These are phyloP conservation scores for Globisporangium apiculatum DNA, from an alignment of 352 stramenopile genomes.

Conservation along the genomic window DNA sequence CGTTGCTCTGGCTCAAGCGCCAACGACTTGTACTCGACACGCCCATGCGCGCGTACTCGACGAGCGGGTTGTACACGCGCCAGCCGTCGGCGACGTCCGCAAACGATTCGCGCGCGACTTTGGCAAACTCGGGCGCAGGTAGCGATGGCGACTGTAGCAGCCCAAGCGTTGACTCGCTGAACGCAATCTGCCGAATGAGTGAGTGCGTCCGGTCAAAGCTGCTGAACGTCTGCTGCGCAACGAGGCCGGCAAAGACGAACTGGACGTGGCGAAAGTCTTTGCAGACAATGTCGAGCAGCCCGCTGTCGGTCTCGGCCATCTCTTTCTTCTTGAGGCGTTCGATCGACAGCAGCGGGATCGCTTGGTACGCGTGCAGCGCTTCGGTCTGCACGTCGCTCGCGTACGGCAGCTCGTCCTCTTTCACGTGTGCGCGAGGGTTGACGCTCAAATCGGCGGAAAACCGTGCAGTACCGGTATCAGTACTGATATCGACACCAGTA, in stretches of 20 bases:
- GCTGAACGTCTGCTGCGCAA: slow-evolving; percentile 74
- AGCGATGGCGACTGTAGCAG: slow-evolving; percentile 5
- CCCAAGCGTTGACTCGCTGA: slow-evolving; percentile 30
- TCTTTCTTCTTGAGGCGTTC: slow-evolving; percentile 74
- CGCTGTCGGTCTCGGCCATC: slow-evolving; percentile 64
- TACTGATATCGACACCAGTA: background rate
- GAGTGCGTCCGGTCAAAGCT: slow-evolving; percentile 62
- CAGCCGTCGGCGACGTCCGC: slow-evolving; percentile 45
- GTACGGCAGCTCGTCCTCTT: slow-evolving; percentile 40
- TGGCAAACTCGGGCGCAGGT: slow-evolving; percentile 49
- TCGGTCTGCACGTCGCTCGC: slow-evolving; percentile 33
- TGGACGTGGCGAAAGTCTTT: slow-evolving; percentile 80
- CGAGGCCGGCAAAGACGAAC: slow-evolving; percentile 66
- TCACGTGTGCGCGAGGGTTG: slow-evolving; percentile 17
- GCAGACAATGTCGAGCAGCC: slow-evolving; percentile 61
- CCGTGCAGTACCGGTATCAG: slow-evolving; percentile 3
- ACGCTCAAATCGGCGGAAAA: slow-evolving; percentile 17
- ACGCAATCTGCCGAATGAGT: slow-evolving; percentile 52
- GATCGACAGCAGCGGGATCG: slow-evolving; percentile 61
- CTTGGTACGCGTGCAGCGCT: slow-evolving; percentile 47
- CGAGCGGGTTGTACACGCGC: slow-evolving; percentile 59
- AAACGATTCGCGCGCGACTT: slow-evolving; percentile 50
- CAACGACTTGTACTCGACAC: slow-evolving; percentile 47
- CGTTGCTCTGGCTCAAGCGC: slow-evolving; percentile 65
- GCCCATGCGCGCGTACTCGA: slow-evolving; percentile 65